Conservation (phyloP, 768 basidiomycete species). For the Tulasnella sp. region DNA sequence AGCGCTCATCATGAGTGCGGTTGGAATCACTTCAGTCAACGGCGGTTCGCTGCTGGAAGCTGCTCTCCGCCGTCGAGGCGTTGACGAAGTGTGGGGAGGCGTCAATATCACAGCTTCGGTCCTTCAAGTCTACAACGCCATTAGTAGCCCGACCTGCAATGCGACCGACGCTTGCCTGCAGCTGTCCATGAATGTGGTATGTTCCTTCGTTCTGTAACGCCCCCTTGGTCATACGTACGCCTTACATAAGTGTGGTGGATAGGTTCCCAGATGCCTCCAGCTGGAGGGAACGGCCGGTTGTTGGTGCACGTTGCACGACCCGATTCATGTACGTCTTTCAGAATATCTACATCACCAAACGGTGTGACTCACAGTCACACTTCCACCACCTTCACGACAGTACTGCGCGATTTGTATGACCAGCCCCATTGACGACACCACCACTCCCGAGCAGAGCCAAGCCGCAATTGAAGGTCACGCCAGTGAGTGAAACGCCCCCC, state of each 20-base stretch:
- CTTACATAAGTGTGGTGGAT: neutral
- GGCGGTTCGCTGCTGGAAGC: neutral
- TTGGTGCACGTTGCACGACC: conserved; percentile 23
- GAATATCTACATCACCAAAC: no score
- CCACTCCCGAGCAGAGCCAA: conserved; percentile 31
- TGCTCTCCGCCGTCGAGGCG: neutral
- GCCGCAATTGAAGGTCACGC: conserved; percentile 17
- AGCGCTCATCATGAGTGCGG: neutral
- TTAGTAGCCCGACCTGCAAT: conserved; percentile 10
- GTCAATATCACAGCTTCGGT: conserved; percentile 6
- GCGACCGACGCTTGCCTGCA: neutral
- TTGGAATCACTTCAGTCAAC: neutral
- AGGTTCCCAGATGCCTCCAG: conserved; percentile 5
- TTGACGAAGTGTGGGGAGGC: conserved; percentile 3
- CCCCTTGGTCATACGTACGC: neutral
- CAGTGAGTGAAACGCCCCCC: no score
- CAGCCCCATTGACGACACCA: conserved; percentile 33
- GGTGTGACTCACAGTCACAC: neutral
- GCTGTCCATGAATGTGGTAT: conserved; percentile 1
- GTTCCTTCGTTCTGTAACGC: neutral
- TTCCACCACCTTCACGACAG: no score
- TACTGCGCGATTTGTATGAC: conserved; percentile 20
- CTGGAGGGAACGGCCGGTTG: conserved; percentile 24
- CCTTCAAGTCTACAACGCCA: conserved; percentile 13
- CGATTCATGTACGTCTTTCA: conserved; percentile 26